Evolutionary conservation across 2,329 filamentous ascomycete species (phyloP).

Genomic region (Ophiocordyceps camponoti-saundersi): DNA sequence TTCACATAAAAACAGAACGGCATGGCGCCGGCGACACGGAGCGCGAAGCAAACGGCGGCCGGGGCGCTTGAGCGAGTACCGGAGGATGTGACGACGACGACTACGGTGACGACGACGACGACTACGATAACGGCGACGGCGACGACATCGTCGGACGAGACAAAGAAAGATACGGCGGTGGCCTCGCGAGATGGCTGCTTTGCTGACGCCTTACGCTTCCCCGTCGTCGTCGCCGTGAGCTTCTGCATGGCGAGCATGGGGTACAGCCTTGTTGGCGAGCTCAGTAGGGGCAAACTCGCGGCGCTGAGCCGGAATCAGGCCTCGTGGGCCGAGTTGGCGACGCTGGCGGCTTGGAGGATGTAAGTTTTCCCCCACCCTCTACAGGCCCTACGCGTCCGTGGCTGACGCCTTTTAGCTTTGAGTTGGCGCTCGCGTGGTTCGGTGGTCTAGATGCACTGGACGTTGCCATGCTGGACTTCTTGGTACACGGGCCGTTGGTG

Average conservation of each 20-base stretch:
- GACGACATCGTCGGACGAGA: background rate
- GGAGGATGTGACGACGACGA: background rate
- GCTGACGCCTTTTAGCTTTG: conserved; percentile 25
- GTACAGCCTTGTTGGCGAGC: conserved; percentile 42
- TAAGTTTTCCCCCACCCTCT: conserved; percentile 17
- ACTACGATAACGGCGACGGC: background rate
- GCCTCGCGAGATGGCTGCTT: too few relatives aligned
- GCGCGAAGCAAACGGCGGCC: conserved; percentile 4
- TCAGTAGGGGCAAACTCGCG: conserved; percentile 49
- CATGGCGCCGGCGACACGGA: conserved; percentile 9
- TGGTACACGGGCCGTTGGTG: conserved; percentile 59
- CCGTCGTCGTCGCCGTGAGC: conserved; percentile 33
- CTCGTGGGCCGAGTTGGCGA: conserved; percentile 42
- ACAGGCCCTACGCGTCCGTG: background rate
- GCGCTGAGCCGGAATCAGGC: conserved; percentile 47
- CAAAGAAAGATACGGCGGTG: too few relatives aligned
- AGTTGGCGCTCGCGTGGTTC: conserved; percentile 59
- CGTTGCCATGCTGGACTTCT: conserved; percentile 44
- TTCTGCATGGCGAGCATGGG: conserved; percentile 46
- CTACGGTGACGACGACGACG: background rate
- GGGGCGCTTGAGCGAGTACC: background rate
- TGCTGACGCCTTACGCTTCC: conserved; percentile 24
- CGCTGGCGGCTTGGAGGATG: conserved; percentile 36
- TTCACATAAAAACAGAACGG: background rate
- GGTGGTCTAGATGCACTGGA: conserved; percentile 59